Conservation (phyloP, 352 stramenopile species). For the Phytophthora uliginosa region DNA sequence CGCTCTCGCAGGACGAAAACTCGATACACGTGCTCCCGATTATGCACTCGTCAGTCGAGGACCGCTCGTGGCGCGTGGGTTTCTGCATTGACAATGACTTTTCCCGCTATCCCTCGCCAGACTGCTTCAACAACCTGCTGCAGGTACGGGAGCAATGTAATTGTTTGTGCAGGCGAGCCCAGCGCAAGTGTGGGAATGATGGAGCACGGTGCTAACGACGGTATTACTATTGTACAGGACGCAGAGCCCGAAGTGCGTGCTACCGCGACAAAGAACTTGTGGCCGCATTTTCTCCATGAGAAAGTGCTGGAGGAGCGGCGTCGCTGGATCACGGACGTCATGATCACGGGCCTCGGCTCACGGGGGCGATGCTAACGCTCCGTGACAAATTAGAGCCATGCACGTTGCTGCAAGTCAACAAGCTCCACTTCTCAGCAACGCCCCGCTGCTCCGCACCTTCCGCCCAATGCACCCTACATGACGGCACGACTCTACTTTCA, state of each 20-base stretch:
- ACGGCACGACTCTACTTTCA: too few species aligned
- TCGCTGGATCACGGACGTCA: constrained; percentile 94
- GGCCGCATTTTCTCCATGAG: too few species aligned
- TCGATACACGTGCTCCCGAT: constrained; percentile 78
- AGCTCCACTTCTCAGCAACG: too few species aligned
- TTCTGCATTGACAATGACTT: constrained; percentile 96
- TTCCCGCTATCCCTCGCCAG: constrained; percentile 85
- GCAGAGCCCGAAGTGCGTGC: constrained; percentile 95
- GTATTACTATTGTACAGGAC: constrained; percentile 54
- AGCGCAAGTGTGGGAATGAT: neutral
- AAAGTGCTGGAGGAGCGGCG: constrained; percentile 93
- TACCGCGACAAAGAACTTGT: constrained; percentile 93
- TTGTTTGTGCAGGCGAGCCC: neutral
- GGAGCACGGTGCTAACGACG: neutral
- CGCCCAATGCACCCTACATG: too few species aligned
- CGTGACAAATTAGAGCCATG: too few species aligned
- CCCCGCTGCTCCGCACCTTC: too few species aligned
- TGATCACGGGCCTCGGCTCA: constrained; percentile 80
- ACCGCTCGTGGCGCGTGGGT: constrained; percentile 94
- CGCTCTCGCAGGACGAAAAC: constrained; percentile 84
- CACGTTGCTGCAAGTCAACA: too few species aligned
- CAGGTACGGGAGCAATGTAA: constrained; percentile 54
- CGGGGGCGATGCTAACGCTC: too few species aligned
- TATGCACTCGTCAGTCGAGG: constrained; percentile 81
- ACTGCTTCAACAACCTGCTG: constrained; percentile 93